Base-by-base conservation (phyloP, 352 stramenopile species). In the Pythium scleroteichum region DNA sequence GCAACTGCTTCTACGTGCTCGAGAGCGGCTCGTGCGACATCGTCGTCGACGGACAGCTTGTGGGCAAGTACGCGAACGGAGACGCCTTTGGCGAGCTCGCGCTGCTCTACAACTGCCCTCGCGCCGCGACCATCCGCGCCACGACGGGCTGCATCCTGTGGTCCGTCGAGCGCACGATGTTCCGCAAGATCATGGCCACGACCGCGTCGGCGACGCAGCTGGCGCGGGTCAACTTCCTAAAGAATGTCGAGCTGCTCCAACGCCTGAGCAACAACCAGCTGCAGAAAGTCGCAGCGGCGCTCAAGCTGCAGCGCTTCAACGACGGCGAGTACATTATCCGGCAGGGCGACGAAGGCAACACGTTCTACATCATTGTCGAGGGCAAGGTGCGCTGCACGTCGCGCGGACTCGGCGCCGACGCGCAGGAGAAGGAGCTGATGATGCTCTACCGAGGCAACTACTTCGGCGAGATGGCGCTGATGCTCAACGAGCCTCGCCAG, bases 351-450 rank as follows among this genome's bases (percentile, higher is more conserved):
- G 81, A 94, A 55, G 96, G 96, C 63, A 92, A 98, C 71, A 94
- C 97, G 9, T 99, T 99, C 71, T 99, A 98, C 82, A 98, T 99
- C 69, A 95, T 99, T 24, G 89, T 97, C 24, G 88, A 98, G 58
- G 97, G 97, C 59, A 90, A 82, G 22, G 90, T 98, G 23, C 72
- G 73, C 19, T 94, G 85, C 76, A 91, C 82, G 24, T 85, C 82
- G 17, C 67, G 76, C 9, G 60, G 71, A 8, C 54, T 73, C 9
- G 68, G 66, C n/a, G 60, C 68, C 6, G 76, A 87, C 1, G 77
- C 72, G 16, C 59, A 63, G 2, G 85, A 94, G 45, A 92, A 90
- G 51, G 79, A 90, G 44, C 76, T 92, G 53, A 90, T 91, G 81
- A 85, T 72, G 42, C 75, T 94, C 20, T 72, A 85, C 47, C 81